Evolutionary conservation across 192 early-diverging fungal species (phyloP), one percentile per base, ranked within the genome.

Genomic region (Backusella westeae): DNA sequence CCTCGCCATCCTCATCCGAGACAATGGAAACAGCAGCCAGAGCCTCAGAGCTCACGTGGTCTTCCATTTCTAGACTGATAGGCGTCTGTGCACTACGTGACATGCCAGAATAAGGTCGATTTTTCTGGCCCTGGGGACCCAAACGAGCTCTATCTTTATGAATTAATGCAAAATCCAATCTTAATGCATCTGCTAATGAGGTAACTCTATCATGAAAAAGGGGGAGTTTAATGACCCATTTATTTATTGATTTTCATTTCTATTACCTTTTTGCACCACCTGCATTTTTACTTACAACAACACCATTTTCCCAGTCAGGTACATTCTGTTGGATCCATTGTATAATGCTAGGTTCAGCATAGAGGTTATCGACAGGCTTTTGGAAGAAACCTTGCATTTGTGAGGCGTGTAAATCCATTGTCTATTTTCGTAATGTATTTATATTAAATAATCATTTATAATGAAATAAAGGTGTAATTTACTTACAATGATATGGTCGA

Each of bases 281-380:
- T 34, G 96, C 97, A 87, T 99, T 96, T 32, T 95, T 95, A n/a
- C 93, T 96, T 46, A 98, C 96, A 81, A 99, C 95, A n/a, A 99
- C 93, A 68, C 89, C 93, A 66, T 93, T 93, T 84, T 91, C 78
- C 88, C 93, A 97, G 66, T 95, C 88, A 15, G 94, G 94, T 52
- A 99, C 90, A 73, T 96, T 92, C 53, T 95, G 93, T 38, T 85
- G 87, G 81, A 99, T 97, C 85, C 96, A 97, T 78, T 94, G 94
- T 67, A 95, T 82, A 38, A 94, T 94, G 68, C 87, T 88, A 21
- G 96, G 96, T 83, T 99, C 93, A n/a, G 90, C 93, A 79, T 95
- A 97, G 68, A 99, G 84, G 84, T 98, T 98, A 82, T 99, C 96
- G 63, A 99, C 96, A 32, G 96, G 96, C 68, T 89, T 82, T 75